phyloP scores from a whole-genome alignment of 2,329 filamentous ascomycete genomes.

The Paraphoma chrysanthemicola region DNA sequence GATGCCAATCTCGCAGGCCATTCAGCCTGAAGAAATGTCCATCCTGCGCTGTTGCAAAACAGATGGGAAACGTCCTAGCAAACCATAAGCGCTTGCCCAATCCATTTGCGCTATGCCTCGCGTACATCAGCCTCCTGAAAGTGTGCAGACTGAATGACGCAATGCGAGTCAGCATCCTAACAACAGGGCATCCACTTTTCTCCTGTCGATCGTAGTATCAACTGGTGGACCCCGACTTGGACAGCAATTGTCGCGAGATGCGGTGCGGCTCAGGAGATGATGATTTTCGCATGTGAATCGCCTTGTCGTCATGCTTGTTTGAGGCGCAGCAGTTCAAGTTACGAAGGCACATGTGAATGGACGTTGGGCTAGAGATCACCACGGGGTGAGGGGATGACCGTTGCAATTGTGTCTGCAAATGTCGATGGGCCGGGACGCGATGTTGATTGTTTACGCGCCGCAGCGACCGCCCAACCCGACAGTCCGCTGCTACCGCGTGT shows the following conservation, averaged over 20 bases:
- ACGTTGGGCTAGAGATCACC: background rate
- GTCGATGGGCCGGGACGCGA: background rate
- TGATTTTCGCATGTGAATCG: conserved; percentile 10
- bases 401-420: background rate
- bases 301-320: conserved; percentile 3
- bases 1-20: background rate
- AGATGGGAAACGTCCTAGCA: background rate
- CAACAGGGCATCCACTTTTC: background rate
- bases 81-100: background rate
- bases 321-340: background rate
- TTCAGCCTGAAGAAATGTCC: conserved; percentile 4
- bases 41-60: background rate
- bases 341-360: background rate
- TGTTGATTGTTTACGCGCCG: background rate
- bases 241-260: conserved; percentile 1
- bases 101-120: conserved; percentile 2
- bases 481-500: background rate
- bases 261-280: conserved; percentile 8
- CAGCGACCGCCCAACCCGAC: background rate
- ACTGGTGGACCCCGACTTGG: background rate
- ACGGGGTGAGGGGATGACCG: background rate
- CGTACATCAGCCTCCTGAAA: conserved; percentile 4
- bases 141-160: conserved; percentile 9
- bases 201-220: background rate
- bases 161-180: conserved; percentile 1